These are phyloP conservation scores for Candida piceae DNA, from an alignment of 805 yeast genomes.

Conservation along the genomic window DNA sequence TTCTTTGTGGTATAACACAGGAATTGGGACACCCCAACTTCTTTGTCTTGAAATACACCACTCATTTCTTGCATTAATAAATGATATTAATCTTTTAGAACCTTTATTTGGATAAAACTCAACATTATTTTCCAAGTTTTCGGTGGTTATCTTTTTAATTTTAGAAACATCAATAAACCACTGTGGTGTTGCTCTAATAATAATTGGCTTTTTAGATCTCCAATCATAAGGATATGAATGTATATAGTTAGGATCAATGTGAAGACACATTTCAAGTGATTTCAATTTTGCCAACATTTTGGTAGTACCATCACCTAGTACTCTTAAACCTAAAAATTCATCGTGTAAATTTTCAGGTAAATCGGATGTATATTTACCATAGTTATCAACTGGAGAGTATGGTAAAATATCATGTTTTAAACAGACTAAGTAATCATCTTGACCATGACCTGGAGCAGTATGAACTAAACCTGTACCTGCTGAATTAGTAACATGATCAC, in stretches of 20 bases:
- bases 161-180: constrained; percentile 88
- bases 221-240: constrained; percentile 97
- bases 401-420: constrained; percentile 49
- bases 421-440: constrained; percentile 82
- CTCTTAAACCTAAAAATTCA: constrained; percentile 50
- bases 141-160: constrained; percentile 58
- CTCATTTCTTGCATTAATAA: constrained; percentile 73
- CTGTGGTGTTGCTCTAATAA: constrained; percentile 92
- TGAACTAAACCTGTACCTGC: constrained; percentile 97
- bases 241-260: constrained; percentile 43
- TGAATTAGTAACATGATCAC: constrained; percentile 70
- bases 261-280: constrained; percentile 40
- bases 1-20: constrained; percentile 62
- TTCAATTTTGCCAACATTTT: constrained; percentile 40
- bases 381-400: constrained; percentile 72
- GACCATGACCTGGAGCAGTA: constrained; percentile 97
- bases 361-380: constrained; percentile 59
- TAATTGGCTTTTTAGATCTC: constrained; percentile 94
- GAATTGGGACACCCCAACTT: constrained; percentile 97
- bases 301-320: constrained; percentile 54
- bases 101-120: constrained; percentile 74
- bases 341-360: constrained; percentile 39
- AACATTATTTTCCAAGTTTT: constrained; percentile 52
- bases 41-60: constrained; percentile 99
- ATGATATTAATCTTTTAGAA: constrained; percentile 61